phyloP scores from a whole-genome alignment of 192 early-diverging fungal species.

The Phlyctochytrium bullatum region DNA sequence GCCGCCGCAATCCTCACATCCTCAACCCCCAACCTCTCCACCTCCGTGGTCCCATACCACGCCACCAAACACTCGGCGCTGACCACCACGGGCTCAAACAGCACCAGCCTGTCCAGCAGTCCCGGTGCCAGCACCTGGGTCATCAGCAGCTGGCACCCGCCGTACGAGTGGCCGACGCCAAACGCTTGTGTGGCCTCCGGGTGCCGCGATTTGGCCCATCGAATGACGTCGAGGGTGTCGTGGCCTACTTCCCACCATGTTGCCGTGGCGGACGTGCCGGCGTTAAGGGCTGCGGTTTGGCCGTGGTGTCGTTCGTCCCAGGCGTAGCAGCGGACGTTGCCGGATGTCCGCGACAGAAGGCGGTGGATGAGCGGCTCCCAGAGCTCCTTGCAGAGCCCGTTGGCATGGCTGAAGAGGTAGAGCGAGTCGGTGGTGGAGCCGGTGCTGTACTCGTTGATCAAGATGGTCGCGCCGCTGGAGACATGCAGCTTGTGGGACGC shows the following conservation, averaged over 20 bases:
- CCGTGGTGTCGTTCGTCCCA: constrained; percentile 60
- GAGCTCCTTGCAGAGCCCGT: constrained; percentile 58
- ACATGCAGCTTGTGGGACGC: too few relatives aligned
- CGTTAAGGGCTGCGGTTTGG: constrained; percentile 53
- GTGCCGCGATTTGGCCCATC: constrained; percentile 33
- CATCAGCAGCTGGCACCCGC: constrained; percentile 25
- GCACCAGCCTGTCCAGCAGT: constrained; percentile 11
- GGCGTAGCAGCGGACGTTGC: constrained; percentile 38
- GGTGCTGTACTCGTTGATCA: too few relatives aligned
- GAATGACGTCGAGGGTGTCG: constrained; percentile 49
- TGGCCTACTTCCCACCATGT: constrained; percentile 53
- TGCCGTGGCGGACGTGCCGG: constrained; percentile 34
- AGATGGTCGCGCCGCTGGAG: too few relatives aligned
- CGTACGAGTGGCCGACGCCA: constrained; percentile 62
- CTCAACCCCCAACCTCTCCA: neutral
- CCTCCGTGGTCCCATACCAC: neutral
- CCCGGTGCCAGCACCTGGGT: constrained; percentile 27
- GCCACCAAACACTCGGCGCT: neutral
- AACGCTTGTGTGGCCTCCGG: constrained; percentile 28
- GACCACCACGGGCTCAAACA: constrained; percentile 24
- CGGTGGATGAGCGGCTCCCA: constrained; percentile 51
- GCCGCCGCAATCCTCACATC: too few relatives aligned
- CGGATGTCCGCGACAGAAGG: constrained; percentile 22
- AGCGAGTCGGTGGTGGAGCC: constrained; percentile 1
- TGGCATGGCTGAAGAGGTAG: constrained; percentile 56